Evolutionary conservation across 768 basidiomycete genomes (phyloP).

Genomic region (Trametes gibbosa): DNA sequence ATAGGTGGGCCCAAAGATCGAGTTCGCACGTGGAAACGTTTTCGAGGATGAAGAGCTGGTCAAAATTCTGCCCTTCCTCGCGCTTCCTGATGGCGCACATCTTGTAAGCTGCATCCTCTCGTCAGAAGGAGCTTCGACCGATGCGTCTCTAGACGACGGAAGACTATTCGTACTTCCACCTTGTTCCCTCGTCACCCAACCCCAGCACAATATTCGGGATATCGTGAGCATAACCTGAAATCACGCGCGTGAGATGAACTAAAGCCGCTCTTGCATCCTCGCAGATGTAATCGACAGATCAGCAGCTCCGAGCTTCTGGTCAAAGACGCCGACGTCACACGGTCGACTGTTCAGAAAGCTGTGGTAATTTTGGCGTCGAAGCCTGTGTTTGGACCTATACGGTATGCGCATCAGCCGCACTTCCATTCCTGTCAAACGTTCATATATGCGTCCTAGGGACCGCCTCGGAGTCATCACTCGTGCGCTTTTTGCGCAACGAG

Average conservation of each 20-base stretch:
- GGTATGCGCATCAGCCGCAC: constrained; percentile 39
- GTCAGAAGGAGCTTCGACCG: constrained; percentile 12
- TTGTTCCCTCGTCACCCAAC: constrained; percentile 67
- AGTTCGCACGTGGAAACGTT: constrained; percentile 75
- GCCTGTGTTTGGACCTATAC: constrained; percentile 91
- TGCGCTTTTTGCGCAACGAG: constrained; percentile 66
- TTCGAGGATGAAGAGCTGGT: constrained; percentile 83
- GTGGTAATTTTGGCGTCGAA: constrained; percentile 91
- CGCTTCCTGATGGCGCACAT: constrained; percentile 96
- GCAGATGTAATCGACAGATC: constrained; percentile 94
- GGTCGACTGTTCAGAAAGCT: constrained; percentile 96
- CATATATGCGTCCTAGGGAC: constrained; percentile 48
- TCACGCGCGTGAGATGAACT: no score
- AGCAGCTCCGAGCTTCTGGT: constrained; percentile 73
- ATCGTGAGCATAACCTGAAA: constrained; percentile 57
- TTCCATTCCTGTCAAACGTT: neutral
- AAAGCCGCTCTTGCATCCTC: constrained; percentile 28
- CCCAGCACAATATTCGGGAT: constrained; percentile 93
- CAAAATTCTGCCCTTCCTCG: constrained; percentile 90
- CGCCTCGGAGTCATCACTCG: constrained; percentile 93
- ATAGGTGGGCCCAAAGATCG: constrained; percentile 89
- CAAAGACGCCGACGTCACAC: constrained; percentile 82
- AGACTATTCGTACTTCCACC: constrained; percentile 96
- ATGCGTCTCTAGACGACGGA: constrained; percentile 61
- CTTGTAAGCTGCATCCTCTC: constrained; percentile 50